Base-by-base conservation (phyloP, 2,329 filamentous ascomycete genomes). In the Paracoccidioides lutzii region DNA sequence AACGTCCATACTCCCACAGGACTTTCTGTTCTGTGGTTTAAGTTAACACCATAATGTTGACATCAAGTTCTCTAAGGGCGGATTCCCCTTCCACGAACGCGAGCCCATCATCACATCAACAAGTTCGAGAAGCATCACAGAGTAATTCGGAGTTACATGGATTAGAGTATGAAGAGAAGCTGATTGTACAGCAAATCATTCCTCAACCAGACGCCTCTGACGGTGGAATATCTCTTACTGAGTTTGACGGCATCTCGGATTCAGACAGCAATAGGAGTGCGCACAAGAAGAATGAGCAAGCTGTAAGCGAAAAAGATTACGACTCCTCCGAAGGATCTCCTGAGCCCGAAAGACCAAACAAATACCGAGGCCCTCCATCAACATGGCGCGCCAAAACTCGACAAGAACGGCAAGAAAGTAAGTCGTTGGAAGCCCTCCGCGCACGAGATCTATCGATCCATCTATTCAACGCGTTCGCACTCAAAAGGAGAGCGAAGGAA, bases 351-450 rank as follows among this genome's bases (percentile, higher is more conserved):
- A 57, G 60, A 43, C 44, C 52, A 46, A 93, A 93, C 66, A 82
- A 82, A 58, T 94, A 86, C 77, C 74, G 69, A n/a, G 88, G 89
- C 0, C 71, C 78, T 1, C 70, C 78, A 14, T 79, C 78, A 38
- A 84, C 83, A 61, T 95, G 90, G 88, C 77, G 80, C 59, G 88
- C 91, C 69, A 93, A 95, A 86, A 94, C 87, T 14, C 83, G 86
- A 59, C 86, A 93, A 69, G 93, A 97, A 70, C 80, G 90, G 56
- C 76, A 78, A 6, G 76, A 87, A 1, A 79, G 79, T 57, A 73
- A 77, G 4, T 82, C 84, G 6, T 73, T 95, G 55, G 79, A 84
- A 57, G 77, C 81, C 48, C 67, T 82, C 14, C 76, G 81, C 40
- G 80, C 84, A 42, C 75, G 78, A 54, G 84, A 96, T 65, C 73